Base-by-base conservation (phyloP, 108 stramenopile genomes). In the Aurantiochytrium sp. region DNA sequence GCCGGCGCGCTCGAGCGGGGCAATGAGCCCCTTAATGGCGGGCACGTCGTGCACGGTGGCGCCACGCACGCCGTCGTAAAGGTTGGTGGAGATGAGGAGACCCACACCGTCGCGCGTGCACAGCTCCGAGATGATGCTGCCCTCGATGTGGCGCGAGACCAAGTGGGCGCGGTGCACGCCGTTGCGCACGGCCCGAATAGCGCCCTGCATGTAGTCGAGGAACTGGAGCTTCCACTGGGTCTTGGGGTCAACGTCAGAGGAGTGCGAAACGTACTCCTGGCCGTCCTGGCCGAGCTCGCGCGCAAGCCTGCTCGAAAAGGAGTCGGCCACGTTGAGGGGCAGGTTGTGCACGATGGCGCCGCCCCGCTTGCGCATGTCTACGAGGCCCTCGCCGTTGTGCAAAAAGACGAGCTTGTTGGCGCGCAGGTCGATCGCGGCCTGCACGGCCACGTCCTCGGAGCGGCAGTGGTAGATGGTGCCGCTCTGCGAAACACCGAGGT, bases 51-150 rank as follows among this genome's bases (percentile, higher is more conserved):
- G 31, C 0, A 87, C 87, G 27, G 34, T 53, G 4, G 92, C 92
- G 4, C 37, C 59, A 8, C 90, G 88, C 10, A 92, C 91, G 2
- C 91, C 92, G 54, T 92, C 92, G 52, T 92, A 92, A 30, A 91
- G 87, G 86, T 92, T 91, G 12, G 88, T 30, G 37, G 89, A 90
- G 42, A 92, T 91, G 31, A 92, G 91, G 17, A 89, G 34, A 5
- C 92, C 92, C n/a, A 81, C 37, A 27, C 92, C 92, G 55, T 92
- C 92, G 52, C 88, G 86, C 8, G 92, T 92, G 88, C 55, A 92
- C 17, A 92, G 39, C 55, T 92, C 92, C 85, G 73, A 81, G 12
- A 81, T 81, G 45, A 81, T 81, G 24, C 42, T 48, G 45, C 73
- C 73, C 45, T 81, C 42, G 2, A 81, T 81, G 39, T 81, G 73